Evolutionary conservation across 148 eudicot genomes (phyloP).

Genomic region (Nepenthes mirabilis): DNA sequence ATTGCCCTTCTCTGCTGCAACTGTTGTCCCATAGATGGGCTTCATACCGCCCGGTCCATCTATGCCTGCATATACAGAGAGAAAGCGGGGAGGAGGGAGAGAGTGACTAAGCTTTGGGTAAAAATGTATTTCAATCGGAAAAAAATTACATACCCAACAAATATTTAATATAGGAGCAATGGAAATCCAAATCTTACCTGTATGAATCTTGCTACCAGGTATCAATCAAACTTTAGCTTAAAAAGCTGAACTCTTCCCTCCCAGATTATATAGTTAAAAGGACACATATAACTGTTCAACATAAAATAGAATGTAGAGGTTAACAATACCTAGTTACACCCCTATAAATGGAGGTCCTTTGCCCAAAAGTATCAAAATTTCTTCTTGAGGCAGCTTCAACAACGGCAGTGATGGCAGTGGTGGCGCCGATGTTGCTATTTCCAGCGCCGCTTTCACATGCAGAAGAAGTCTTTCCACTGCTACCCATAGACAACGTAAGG

Average conservation of each 20-base stretch:
- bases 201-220: too few relatives aligned
- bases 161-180: too few relatives aligned
- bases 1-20: slow-evolving; percentile 94
- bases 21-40: slow-evolving; percentile 45
- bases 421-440: slow-evolving; percentile 7
- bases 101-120: too few relatives aligned
- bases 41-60: slow-evolving; percentile 50
- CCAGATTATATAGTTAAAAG: too few relatives aligned
- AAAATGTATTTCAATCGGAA: too few relatives aligned
- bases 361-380: slow-evolving; percentile 81
- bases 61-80: slow-evolving; percentile 37
- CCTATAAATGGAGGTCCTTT: slow-evolving; percentile 88
- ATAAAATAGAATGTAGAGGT: not conserved
- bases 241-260: too few relatives aligned
- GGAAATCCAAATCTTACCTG: too few relatives aligned
- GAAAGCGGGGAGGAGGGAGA: not conserved
- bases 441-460: slow-evolving; percentile 25
- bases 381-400: slow-evolving; percentile 84
- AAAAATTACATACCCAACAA: too few relatives aligned
- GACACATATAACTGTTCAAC: not conserved
- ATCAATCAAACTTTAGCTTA: too few relatives aligned
- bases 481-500: slow-evolving; percentile 84
- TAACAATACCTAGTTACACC: slow-evolving; percentile 77
- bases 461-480: slow-evolving; percentile 43
- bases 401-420: slow-evolving; percentile 11